Evolutionary conservation across 345 rosid genomes (phyloP).

Genomic region (Erodium maritimum): DNA sequence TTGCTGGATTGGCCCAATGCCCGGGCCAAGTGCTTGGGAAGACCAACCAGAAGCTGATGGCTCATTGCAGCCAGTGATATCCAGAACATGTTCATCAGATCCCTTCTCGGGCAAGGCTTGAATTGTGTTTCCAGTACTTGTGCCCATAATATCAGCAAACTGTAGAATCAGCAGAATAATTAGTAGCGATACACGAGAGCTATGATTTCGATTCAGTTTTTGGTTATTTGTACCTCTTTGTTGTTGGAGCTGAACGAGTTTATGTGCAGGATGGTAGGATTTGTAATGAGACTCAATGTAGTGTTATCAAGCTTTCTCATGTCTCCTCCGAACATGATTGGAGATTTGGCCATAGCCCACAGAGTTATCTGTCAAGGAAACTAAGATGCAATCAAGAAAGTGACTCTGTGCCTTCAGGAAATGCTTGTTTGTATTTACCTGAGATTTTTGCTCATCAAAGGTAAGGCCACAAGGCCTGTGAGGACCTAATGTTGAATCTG

Average conservation of each 20-base stretch:
- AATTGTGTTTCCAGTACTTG: constrained; percentile 1
- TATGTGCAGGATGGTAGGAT: constrained; percentile 56
- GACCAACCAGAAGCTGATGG: constrained; percentile 47
- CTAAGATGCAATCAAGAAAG: background rate
- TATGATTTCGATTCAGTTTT: background rate
- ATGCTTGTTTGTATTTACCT: constrained; percentile 21
- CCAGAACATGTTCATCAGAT: constrained; percentile 20
- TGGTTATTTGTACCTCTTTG: constrained; percentile 28
- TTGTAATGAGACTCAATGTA: constrained; percentile 49
- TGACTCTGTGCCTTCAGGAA: background rate
- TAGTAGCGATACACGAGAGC: background rate
- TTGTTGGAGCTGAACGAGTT: constrained; percentile 54
- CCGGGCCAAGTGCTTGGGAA: constrained; percentile 27
- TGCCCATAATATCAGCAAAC: constrained; percentile 37
- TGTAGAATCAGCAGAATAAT: constrained; percentile 14
- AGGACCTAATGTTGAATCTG: constrained; percentile 31
- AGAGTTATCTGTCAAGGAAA: constrained; percentile 47
- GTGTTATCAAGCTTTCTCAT: constrained; percentile 44
- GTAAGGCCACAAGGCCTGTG: constrained; percentile 52
- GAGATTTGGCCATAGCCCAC: constrained; percentile 86
- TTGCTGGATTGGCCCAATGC: constrained; percentile 16
- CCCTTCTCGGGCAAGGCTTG: background rate
- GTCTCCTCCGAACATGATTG: constrained; percentile 88
- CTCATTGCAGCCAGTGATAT: constrained; percentile 51
- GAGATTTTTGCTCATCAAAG: constrained; percentile 55